Evolutionary conservation across 495 filamentous ascomycete genomes (phyloP).

Genomic region (Margaritispora aquatica): DNA sequence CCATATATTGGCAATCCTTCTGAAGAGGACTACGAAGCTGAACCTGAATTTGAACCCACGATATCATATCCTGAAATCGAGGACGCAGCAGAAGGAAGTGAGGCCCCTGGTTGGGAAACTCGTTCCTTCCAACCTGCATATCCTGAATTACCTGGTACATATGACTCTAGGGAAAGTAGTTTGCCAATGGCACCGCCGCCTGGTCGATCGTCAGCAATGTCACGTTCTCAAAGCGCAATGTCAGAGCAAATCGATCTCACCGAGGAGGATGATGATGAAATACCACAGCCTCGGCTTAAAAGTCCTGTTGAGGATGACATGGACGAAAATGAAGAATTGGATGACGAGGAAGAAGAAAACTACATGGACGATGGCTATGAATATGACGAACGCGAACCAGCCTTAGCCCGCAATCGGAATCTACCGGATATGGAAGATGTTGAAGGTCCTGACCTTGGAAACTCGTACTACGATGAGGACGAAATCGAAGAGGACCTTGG

Average conservation of each 20-base stretch:
- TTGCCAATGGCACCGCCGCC: background rate
- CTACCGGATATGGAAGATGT: slow-evolving; percentile 22
- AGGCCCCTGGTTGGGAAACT: background rate
- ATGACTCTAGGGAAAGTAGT: slow-evolving; percentile 3
- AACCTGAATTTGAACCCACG: background rate
- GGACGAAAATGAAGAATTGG: slow-evolving; percentile 1
- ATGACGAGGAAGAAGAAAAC: background rate
- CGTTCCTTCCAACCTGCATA: background rate
- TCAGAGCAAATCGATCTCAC: slow-evolving; percentile 19
- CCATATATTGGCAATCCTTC: too few species aligned
- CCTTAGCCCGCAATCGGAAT: slow-evolving; percentile 22
- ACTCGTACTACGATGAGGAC: slow-evolving; percentile 21
- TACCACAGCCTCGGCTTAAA: background rate
- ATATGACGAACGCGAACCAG: slow-evolving; percentile 33
- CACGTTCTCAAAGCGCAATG: slow-evolving; percentile 15
- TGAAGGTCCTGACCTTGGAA: slow-evolving; percentile 9
- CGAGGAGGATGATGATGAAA: slow-evolving; percentile 36
- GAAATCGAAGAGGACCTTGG: slow-evolving; percentile 20
- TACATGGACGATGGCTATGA: slow-evolving; percentile 21
- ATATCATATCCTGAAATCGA: slow-evolving; percentile 2
- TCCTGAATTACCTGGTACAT: slow-evolving; percentile 14
- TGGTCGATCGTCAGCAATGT: slow-evolving; percentile 12
- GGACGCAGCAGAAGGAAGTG: background rate
- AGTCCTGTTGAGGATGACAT: slow-evolving; percentile 8
- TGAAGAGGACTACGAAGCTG: background rate